A percentile compares a stretch with the other conserved stretches of the same genome.
phyloP scores from a whole-genome alignment of 495 filamentous ascomycete species.

The Margaritispora aquatica region DNA sequence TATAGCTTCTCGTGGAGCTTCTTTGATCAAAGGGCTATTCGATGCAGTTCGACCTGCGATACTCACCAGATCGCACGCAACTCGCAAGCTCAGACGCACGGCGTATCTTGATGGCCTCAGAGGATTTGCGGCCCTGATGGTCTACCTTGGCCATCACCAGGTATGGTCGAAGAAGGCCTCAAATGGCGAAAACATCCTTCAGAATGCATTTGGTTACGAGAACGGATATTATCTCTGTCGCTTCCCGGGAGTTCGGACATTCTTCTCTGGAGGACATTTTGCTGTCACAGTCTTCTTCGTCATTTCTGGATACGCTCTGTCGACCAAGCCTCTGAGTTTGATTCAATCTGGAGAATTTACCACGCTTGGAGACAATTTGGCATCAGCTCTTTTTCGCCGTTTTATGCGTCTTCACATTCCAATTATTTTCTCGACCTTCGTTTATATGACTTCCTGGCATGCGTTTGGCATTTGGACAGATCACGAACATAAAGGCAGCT shows the following conservation, averaged over 20 bases:
- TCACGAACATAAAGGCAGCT: conserved; percentile 29
- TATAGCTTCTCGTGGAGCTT: neutral
- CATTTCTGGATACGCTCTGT: conserved; percentile 62
- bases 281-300: conserved; percentile 65
- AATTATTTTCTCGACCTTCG: conserved; percentile 47
- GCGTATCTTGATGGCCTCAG: conserved; percentile 48
- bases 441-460: conserved; percentile 45
- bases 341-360: conserved; percentile 41
- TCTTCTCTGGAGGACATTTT: conserved; percentile 53
- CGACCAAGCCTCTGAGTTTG: conserved; percentile 51
- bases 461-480: conserved; percentile 37
- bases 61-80: neutral
- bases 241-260: conserved; percentile 52
- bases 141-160: conserved; percentile 37
- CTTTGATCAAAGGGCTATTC: neutral
- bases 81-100: conserved; percentile 31
- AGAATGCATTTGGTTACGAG: conserved; percentile 30
- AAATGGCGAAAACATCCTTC: conserved; percentile 26
- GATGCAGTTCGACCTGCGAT: neutral
- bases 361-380: conserved; percentile 31
- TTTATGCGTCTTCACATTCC: conserved; percentile 57
- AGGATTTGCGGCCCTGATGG: conserved; percentile 46
- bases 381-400: conserved; percentile 59
- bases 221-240: conserved; percentile 41
- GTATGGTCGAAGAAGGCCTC: conserved; percentile 4